phyloP scores from a whole-genome alignment of 2,329 filamentous ascomycete species.

The Immersiporthe knoxdaviesiana region DNA sequence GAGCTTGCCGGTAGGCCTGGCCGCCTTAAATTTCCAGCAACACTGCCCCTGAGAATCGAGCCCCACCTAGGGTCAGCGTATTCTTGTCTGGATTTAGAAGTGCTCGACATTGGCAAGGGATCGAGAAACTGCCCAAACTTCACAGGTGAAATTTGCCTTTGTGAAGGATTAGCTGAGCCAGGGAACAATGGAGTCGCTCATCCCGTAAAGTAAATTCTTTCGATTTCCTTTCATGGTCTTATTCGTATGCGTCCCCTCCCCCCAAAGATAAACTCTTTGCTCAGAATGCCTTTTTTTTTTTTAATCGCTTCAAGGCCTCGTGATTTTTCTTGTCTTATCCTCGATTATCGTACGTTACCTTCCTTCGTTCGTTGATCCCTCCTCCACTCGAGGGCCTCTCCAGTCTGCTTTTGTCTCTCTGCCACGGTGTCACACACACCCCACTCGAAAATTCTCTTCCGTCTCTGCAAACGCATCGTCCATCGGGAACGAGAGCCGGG shows the following conservation, averaged over 20 bases:
- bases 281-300: neutral
- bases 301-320: neutral
- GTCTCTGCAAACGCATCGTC: neutral
- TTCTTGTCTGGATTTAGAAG: neutral
- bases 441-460: neutral
- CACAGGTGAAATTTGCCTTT: neutral
- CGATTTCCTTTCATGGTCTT: too few relatives aligned
- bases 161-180: neutral
- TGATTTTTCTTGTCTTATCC: neutral
- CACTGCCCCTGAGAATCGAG: conserved; percentile 7
- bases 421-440: neutral
- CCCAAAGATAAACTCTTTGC: neutral
- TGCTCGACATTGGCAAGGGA: conserved; percentile 5
- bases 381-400: neutral
- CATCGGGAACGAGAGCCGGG: neutral
- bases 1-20: neutral
- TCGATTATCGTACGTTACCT: neutral
- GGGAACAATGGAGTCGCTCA: neutral
- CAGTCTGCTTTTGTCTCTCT: neutral
- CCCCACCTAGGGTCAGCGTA: neutral
- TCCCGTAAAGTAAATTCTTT: neutral
- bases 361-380: neutral
- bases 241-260: neutral
- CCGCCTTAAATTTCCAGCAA: neutral
- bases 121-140: neutral